These are phyloP conservation scores for Phytophthora vignae DNA, from an alignment of 352 stramenopile genomes.

Conservation along the genomic window DNA sequence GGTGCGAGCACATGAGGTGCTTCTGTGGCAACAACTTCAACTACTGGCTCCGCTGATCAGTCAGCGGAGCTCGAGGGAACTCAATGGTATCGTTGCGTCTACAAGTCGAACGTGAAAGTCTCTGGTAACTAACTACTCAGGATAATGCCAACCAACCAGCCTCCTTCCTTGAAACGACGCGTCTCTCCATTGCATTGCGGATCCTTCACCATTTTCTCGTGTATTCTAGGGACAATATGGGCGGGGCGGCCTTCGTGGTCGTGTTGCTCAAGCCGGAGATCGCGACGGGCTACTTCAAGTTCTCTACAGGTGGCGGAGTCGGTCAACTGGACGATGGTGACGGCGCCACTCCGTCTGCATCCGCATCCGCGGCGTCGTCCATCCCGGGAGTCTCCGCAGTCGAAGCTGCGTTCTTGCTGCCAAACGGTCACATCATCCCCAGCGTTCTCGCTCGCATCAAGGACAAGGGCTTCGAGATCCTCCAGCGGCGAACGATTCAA, in stretches of 20 bases:
- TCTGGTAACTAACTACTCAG: neutral
- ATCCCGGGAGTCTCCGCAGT: constrained; percentile 48
- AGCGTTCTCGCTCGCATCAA: constrained; percentile 52
- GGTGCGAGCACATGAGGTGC: constrained; percentile 53
- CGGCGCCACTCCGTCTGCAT: neutral
- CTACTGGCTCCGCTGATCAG: constrained; percentile 4
- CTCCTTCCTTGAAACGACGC: constrained; percentile 29
- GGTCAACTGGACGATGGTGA: neutral
- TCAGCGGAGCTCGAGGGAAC: neutral
- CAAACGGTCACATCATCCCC: constrained; percentile 52
- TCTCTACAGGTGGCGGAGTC: constrained; percentile 20
- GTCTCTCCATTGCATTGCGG: constrained; percentile 28
- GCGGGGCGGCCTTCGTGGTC: constrained; percentile 47
- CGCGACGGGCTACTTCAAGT: constrained; percentile 58
- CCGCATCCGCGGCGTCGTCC: neutral
- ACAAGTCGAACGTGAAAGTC: constrained; percentile 3
- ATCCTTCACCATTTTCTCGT: constrained; percentile 6
- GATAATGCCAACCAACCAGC: constrained; percentile 2
- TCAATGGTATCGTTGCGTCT: neutral
- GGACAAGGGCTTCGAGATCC: constrained; percentile 65
- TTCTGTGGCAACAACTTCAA: constrained; percentile 28
- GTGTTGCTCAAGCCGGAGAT: constrained; percentile 73
- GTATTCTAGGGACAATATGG: constrained; percentile 13
- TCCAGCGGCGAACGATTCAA: constrained; percentile 41
- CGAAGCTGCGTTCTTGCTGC: constrained; percentile 50